phyloP scores from a whole-genome alignment of 2,329 filamentous ascomycete genomes.

The Aureobasidium sp. region DNA sequence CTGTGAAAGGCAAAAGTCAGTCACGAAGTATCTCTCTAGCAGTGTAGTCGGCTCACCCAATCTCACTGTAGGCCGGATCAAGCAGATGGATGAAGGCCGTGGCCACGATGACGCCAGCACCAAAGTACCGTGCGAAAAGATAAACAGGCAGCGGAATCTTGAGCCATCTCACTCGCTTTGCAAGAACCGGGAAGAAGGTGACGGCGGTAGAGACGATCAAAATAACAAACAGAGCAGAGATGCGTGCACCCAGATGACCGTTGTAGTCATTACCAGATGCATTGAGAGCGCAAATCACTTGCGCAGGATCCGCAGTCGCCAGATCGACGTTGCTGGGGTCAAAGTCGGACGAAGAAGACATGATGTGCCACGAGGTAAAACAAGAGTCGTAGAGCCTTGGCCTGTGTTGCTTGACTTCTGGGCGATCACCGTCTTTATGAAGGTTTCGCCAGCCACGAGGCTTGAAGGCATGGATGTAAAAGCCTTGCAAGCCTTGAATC shows the following conservation, averaged over 20 bases:
- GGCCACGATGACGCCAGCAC: constrained; percentile 85
- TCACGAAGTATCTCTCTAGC: not conserved
- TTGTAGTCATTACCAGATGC: constrained; percentile 47
- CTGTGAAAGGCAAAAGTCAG: not conserved
- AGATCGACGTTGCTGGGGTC: no score
- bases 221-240: constrained; percentile 41
- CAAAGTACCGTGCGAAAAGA: constrained; percentile 86
- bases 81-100: constrained; percentile 58
- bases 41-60: constrained; percentile 30
- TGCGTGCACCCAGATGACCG: constrained; percentile 40
- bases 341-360: no score
- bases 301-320: constrained; percentile 34
- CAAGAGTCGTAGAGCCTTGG: no score
- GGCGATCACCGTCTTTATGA: no score
- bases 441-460: no score
- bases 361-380: no score
- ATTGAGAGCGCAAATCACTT: constrained; percentile 46
- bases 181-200: constrained; percentile 44
- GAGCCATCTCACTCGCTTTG: constrained; percentile 33
- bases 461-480: no score
- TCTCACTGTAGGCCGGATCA: not conserved
- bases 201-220: constrained; percentile 35
- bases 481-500: no score
- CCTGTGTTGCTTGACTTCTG: no score
- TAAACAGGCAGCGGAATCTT: constrained; percentile 46